These are phyloP conservation scores for Metarhizium robertsii DNA, from an alignment of 2,329 filamentous ascomycete genomes.

Conservation along the genomic window DNA sequence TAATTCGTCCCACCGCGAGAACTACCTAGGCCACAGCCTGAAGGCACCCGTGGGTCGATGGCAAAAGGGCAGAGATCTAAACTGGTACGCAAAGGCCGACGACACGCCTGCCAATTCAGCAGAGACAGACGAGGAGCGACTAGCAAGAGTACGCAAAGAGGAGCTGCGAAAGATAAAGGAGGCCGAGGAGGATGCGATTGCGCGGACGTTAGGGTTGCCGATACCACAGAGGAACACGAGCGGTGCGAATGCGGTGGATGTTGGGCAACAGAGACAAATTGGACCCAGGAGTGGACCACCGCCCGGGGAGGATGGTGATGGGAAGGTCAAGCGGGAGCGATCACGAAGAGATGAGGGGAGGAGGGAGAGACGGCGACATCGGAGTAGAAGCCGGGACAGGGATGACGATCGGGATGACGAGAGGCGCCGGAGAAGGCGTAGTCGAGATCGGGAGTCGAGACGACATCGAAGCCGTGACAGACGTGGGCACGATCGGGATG, in stretches of 20 bases:
- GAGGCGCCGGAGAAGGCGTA: slow-evolving; percentile 21
- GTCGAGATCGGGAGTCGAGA: slow-evolving; percentile 17
- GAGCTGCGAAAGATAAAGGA: slow-evolving; percentile 80
- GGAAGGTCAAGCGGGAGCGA: slow-evolving; percentile 18
- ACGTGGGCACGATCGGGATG: neutral
- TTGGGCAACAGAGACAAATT: slow-evolving; percentile 32
- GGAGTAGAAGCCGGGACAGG: slow-evolving; percentile 24
- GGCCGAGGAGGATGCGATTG: slow-evolving; percentile 86
- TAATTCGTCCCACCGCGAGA: slow-evolving; percentile 78
- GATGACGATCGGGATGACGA: slow-evolving; percentile 18
- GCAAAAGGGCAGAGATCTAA: slow-evolving; percentile 66
- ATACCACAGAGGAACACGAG: slow-evolving; percentile 50
- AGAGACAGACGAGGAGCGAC: slow-evolving; percentile 50
- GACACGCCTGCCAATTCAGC: slow-evolving; percentile 32
- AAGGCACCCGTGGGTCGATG: slow-evolving; percentile 90
- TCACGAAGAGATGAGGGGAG: slow-evolving; percentile 22
- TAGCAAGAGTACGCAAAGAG: slow-evolving; percentile 55
- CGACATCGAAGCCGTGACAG: slow-evolving; percentile 11
- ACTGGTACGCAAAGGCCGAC: slow-evolving; percentile 54
- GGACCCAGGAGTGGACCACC: slow-evolving; percentile 17
- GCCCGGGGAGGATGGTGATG: slow-evolving; percentile 15
- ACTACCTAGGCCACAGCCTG: slow-evolving; percentile 78
- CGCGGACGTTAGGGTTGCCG: slow-evolving; percentile 71
- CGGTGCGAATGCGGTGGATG: slow-evolving; percentile 60
- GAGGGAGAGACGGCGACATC: slow-evolving; percentile 22